These are phyloP conservation scores for Schwanniomyces occidentalis DNA, from an alignment of 805 yeast genomes.

Conservation along the genomic window DNA sequence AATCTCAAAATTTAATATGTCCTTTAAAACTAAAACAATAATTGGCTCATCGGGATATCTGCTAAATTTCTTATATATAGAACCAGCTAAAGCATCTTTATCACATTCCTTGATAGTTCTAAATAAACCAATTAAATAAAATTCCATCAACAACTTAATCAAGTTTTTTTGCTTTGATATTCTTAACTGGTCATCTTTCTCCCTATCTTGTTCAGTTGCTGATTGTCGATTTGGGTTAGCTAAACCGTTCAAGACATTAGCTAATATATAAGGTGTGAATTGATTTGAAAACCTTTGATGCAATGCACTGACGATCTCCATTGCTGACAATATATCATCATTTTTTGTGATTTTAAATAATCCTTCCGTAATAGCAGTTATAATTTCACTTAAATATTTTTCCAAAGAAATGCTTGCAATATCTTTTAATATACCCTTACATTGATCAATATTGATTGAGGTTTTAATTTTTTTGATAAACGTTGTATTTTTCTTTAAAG, in stretches of 20 bases:
- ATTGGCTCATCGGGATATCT: constrained; percentile 24
- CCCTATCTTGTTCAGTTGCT: constrained; percentile 20
- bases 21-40: constrained; percentile 26
- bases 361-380: constrained; percentile 63
- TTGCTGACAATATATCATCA: constrained; percentile 62
- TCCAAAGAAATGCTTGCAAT: constrained; percentile 62
- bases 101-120: constrained; percentile 44
- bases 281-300: constrained; percentile 68
- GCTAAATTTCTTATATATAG: constrained; percentile 31
- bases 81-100: constrained; percentile 44
- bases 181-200: constrained; percentile 47
- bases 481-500: constrained; percentile 79
- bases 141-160: constrained; percentile 56
- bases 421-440: constrained; percentile 54
- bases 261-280: constrained; percentile 53
- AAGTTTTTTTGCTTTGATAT: constrained; percentile 46
- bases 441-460: constrained; percentile 54
- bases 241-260: constrained; percentile 43
- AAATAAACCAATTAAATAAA: constrained; percentile 58
- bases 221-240: constrained; percentile 24
- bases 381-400: constrained; percentile 72
- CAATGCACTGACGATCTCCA: constrained; percentile 66
- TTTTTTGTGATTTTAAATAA: constrained; percentile 49
- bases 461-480: constrained; percentile 70
- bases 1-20: constrained; percentile 27